Percentiles rank a stretch among this genome's conserved stretches.
phyloP scores from a whole-genome alignment of 1,284 basidiomycete species.

The Trametes sp. region DNA sequence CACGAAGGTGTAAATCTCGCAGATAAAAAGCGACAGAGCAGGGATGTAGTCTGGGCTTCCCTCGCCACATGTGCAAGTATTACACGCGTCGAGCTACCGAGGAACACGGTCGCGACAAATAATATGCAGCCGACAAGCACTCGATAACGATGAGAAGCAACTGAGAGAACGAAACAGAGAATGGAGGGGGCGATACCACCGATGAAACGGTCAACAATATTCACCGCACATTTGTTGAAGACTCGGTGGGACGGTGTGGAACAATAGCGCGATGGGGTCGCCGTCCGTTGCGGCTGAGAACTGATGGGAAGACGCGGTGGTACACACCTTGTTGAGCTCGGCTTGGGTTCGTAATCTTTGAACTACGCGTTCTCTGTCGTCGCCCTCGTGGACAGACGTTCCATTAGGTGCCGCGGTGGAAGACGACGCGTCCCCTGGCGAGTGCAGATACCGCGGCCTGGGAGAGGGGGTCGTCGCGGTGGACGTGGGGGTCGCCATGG shows the following conservation, averaged over 20 bases:
- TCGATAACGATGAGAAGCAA: too few relatives aligned
- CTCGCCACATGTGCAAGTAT: too few relatives aligned
- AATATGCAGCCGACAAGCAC: too few relatives aligned
- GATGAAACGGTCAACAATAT: neutral
- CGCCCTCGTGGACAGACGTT: slow-evolving; percentile 54
- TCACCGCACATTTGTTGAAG: neutral
- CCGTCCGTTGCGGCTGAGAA: slow-evolving; percentile 12
- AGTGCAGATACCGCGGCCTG: slow-evolving; percentile 64
- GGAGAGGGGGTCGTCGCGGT: slow-evolving; percentile 81
- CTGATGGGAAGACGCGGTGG: slow-evolving; percentile 12
- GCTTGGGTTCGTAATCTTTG: slow-evolving; percentile 78
- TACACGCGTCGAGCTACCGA: too few relatives aligned
- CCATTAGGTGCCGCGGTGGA: slow-evolving; percentile 43
- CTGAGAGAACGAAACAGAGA: too few relatives aligned
- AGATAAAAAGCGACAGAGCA: neutral
- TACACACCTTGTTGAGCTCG: slow-evolving; percentile 76
- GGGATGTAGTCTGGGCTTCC: too few relatives aligned
- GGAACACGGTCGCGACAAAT: too few relatives aligned
- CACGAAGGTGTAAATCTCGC: neutral
- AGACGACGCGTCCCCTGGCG: slow-evolving; percentile 47
- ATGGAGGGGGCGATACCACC: neutral
- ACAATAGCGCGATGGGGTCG: slow-evolving; percentile 1
- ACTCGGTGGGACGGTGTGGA: neutral
- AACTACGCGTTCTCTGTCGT: slow-evolving; percentile 67
- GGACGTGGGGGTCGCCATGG: slow-evolving; percentile 78